A percentile compares a stretch with the other conserved stretches of the same genome.
phyloP scores from a whole-genome alignment of 805 yeast genomes.

The Barnettozyma sp. region DNA sequence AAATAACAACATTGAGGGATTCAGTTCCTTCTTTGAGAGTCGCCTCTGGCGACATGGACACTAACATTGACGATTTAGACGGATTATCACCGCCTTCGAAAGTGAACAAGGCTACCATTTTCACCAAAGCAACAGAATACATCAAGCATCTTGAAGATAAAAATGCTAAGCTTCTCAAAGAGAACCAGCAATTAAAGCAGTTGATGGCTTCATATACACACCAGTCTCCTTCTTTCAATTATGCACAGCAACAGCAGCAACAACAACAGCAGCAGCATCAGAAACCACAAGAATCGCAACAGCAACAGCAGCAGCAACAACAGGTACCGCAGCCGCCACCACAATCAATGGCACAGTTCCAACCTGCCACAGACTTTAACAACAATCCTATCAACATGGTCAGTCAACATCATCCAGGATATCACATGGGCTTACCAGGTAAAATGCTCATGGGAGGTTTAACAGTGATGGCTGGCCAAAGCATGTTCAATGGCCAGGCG shows the following conservation, averaged over 20 bases:
- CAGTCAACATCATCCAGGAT: slow-evolving; percentile 17
- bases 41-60: slow-evolving; percentile 44
- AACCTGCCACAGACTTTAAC: slow-evolving; percentile 21
- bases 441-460: slow-evolving; percentile 42
- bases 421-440: slow-evolving; percentile 26
- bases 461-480: slow-evolving; percentile 39
- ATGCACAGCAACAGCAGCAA: slow-evolving; percentile 15
- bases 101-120: slow-evolving; percentile 69
- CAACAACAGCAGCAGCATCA: slow-evolving; percentile 11
- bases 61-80: slow-evolving; percentile 46
- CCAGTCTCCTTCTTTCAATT: slow-evolving; percentile 8
- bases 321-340: slow-evolving; percentile 1
- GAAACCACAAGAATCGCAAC: slow-evolving; percentile 11
- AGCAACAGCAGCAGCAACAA: slow-evolving; percentile 9
- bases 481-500: slow-evolving; percentile 21
- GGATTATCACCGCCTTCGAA: slow-evolving; percentile 72
- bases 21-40: slow-evolving; percentile 74
- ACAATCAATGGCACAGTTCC: slow-evolving; percentile 13
- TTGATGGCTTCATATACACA: slow-evolving; percentile 8
- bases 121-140: slow-evolving; percentile 75
- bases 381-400: slow-evolving; percentile 23
- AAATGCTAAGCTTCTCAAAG: slow-evolving; percentile 36
- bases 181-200: slow-evolving; percentile 42
- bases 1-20: slow-evolving; percentile 60
- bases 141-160: slow-evolving; percentile 58